These are phyloP conservation scores for Spergularia marina DNA, from an alignment of 148 eudicot genomes.

Conservation along the genomic window DNA sequence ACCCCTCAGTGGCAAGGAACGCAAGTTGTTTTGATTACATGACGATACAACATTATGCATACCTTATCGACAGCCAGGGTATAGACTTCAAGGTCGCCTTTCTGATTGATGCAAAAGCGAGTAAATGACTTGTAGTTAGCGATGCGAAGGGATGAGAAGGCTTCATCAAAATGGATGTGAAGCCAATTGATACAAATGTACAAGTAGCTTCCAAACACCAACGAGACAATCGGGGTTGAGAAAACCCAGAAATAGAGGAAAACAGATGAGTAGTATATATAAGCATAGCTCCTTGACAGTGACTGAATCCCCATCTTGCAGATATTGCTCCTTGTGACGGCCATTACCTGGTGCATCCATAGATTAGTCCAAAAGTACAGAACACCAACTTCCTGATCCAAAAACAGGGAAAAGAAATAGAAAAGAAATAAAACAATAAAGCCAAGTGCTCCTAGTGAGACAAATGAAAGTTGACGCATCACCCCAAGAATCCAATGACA, in stretches of 20 bases:
- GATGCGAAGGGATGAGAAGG: constrained; percentile 94
- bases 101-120: constrained; percentile 67
- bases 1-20: too few relatives aligned
- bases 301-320: constrained; percentile 87
- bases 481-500: background rate
- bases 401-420: too few relatives aligned
- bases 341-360: constrained; percentile 67
- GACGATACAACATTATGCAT: background rate
- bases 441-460: too few relatives aligned
- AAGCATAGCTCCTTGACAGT: constrained; percentile 70
- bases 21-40: background rate
- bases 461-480: too few relatives aligned
- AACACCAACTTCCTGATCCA: background rate
- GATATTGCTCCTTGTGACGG: constrained; percentile 84
- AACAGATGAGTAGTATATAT: constrained; percentile 88
- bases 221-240: constrained; percentile 95
- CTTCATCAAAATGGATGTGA: constrained; percentile 97
- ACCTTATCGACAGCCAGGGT: constrained; percentile 99
- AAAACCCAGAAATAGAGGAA: constrained; percentile 98
- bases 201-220: constrained; percentile 94
- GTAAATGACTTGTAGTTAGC: constrained; percentile 98
- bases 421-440: too few relatives aligned
- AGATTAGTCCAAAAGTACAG: constrained; percentile 5
- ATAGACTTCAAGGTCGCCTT: constrained; percentile 86
- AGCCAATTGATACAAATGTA: constrained; percentile 95